Evolutionary conservation across 2,329 filamentous ascomycete genomes (phyloP).

Genomic region (Aphanoascus verrucosus): DNA sequence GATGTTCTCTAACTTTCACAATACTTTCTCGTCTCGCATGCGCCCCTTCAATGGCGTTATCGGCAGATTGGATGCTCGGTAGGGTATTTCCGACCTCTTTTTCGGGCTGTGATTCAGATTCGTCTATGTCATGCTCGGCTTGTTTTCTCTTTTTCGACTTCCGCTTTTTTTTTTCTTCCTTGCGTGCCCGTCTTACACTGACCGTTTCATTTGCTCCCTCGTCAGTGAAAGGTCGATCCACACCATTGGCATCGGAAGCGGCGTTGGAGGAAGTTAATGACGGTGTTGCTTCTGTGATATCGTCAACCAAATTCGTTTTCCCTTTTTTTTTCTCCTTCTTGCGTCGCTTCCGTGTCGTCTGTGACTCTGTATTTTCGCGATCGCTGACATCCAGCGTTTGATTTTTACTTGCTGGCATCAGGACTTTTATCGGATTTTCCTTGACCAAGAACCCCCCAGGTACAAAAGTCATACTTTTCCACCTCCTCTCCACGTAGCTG

Average conservation of each 20-base stretch:
- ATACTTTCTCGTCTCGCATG: constrained; percentile 37
- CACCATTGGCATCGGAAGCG: constrained; percentile 17
- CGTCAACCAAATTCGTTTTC: background rate
- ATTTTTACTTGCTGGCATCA: constrained; percentile 38
- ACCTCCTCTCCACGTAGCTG: constrained; percentile 63
- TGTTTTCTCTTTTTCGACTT: constrained; percentile 22
- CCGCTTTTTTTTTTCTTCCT: constrained; percentile 21
- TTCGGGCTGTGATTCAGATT: background rate
- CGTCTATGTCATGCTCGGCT: constrained; percentile 18
- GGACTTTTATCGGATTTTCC: constrained; percentile 33
- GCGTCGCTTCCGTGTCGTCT: constrained; percentile 25
- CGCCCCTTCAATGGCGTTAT: background rate
- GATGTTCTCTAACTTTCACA: constrained; percentile 35
- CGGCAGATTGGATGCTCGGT: background rate
- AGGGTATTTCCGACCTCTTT: background rate
- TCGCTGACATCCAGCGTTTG: constrained; percentile 38
- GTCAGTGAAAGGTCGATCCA: background rate
- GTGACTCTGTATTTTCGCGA: constrained; percentile 15
- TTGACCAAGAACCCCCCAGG: constrained; percentile 63
- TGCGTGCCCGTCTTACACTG: constrained; percentile 4
- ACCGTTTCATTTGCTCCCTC: background rate
- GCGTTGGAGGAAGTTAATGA: background rate
- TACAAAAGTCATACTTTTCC: constrained; percentile 75
- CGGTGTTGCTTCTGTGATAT: constrained; percentile 12
- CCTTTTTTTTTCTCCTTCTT: constrained; percentile 17